Conservation (phyloP, 176 grass and related monocot species). For the Rhynchospora tenuis region DNA sequence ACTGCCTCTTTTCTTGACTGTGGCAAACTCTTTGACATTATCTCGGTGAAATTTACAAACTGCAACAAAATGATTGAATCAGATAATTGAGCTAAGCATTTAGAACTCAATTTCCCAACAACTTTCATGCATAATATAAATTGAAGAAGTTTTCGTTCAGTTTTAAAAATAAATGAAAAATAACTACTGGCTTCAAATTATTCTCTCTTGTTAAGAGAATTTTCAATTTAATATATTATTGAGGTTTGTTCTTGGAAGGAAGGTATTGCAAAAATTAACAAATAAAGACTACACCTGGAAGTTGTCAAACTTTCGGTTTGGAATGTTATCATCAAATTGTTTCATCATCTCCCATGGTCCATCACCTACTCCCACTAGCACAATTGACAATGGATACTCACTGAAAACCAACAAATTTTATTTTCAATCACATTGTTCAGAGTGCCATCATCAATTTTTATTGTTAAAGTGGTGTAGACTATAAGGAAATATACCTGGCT, state of each 20-base stretch:
- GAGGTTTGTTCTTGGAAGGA: not conserved
- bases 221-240: not conserved
- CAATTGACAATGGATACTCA: conserved; percentile 79
- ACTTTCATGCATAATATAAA: not conserved
- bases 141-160: not conserved
- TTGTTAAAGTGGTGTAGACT: conserved; percentile 16
- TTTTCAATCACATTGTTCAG: conserved; percentile 22
- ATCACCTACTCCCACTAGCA: conserved; percentile 94
- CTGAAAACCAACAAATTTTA: conserved; percentile 32
- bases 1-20: conserved; percentile 72
- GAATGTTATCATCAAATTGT: conserved; percentile 97
- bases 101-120: not conserved
- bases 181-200: not conserved
- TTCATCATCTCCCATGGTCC: conserved; percentile 99
- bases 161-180: not conserved
- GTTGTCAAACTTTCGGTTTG: conserved; percentile 80
- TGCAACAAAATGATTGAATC: conserved; percentile 28
- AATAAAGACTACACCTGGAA: conserved; percentile 59
- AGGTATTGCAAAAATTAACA: not conserved
- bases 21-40: conserved; percentile 74
- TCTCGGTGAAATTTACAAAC: conserved; percentile 96
- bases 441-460: not conserved
- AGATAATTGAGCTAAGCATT: not conserved
- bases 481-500: conserved; percentile 51
- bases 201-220: not conserved